Evolutionary conservation across 495 filamentous ascomycete species (phyloP).

Genomic region (Evernia prunastri): DNA sequence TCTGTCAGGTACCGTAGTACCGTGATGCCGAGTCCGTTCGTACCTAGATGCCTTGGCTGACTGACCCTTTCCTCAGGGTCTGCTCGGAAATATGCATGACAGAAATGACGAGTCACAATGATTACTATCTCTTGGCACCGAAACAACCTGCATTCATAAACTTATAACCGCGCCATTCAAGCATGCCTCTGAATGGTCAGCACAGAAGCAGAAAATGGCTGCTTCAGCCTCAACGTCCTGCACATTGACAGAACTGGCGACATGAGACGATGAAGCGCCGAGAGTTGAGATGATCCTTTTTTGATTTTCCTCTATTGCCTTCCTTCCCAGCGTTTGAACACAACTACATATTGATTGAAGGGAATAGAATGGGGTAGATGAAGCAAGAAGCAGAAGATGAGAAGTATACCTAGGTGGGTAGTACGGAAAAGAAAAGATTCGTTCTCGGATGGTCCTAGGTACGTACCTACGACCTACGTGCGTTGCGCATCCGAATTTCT

Average conservation of each 20-base stretch:
- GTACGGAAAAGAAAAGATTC: too few species aligned
- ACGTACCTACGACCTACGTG: too few species aligned
- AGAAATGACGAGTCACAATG: neutral
- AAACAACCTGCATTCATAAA: neutral
- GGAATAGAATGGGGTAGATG: too few species aligned
- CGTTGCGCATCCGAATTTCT: neutral
- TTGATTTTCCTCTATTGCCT: too few species aligned
- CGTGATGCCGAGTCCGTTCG: neutral
- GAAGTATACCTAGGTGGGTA: too few species aligned
- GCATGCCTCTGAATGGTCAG: neutral
- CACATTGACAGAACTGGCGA: neutral
- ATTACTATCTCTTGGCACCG: neutral
- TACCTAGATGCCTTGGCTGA: neutral
- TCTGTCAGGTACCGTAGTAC: neutral
- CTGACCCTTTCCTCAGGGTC: neutral
- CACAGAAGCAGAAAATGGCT: neutral
- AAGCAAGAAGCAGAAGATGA: too few species aligned
- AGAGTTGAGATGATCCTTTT: too few species aligned
- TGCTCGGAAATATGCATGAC: neutral
- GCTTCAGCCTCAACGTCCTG: constrained; percentile 4
- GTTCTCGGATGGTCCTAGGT: too few species aligned
- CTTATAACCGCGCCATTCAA: constrained; percentile 3
- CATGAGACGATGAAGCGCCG: neutral
- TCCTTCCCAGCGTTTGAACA: too few species aligned
- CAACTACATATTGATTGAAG: too few species aligned